These are phyloP conservation scores for Solanum aculeatissimum DNA, from an alignment of 305 asterid genomes.

Conservation along the genomic window DNA sequence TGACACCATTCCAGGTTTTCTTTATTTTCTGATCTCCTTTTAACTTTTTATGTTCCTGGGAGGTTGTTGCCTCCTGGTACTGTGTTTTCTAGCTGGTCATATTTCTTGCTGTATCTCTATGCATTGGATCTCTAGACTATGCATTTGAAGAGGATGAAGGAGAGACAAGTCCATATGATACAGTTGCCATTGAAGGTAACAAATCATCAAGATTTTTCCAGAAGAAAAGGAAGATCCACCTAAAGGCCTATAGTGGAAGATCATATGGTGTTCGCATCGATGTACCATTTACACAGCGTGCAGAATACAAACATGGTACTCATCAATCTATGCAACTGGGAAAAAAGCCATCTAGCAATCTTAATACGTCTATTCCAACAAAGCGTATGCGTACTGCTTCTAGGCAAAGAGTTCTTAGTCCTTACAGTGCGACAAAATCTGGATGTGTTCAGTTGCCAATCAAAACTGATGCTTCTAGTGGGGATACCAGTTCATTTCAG, in stretches of 20 bases:
- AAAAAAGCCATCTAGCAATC: slow-evolving; percentile 55
- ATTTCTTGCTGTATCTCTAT: slow-evolving; percentile 15
- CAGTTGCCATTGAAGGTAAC: slow-evolving; percentile 39
- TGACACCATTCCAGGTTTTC: slow-evolving; percentile 60
- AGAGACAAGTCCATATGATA: slow-evolving; percentile 50
- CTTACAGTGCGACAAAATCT: slow-evolving; percentile 55
- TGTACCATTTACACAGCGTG: slow-evolving; percentile 32
- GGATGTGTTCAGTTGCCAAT: slow-evolving; percentile 46
- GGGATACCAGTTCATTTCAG: slow-evolving; percentile 82
- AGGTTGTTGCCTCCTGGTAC: not conserved
- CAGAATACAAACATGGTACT: slow-evolving; percentile 36
- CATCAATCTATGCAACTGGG: slow-evolving; percentile 43
- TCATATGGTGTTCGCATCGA: slow-evolving; percentile 39
- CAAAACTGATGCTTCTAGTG: slow-evolving; percentile 79
- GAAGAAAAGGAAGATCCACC: slow-evolving; percentile 47
- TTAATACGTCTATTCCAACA: slow-evolving; percentile 67
- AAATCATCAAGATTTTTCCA: slow-evolving; percentile 45
- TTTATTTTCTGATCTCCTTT: not conserved
- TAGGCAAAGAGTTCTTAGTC: slow-evolving; percentile 55
- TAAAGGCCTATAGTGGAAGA: slow-evolving; percentile 42
- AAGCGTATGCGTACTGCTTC: slow-evolving; percentile 77
- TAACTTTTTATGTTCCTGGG: not conserved
- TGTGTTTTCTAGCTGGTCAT: slow-evolving; percentile 9
- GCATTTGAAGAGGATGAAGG: slow-evolving; percentile 64
- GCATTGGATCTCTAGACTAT: slow-evolving; percentile 46